Percentiles rank a stretch among this genome's conserved stretches.
These are phyloP conservation scores for Pterulicium gracile DNA, from an alignment of 1,284 basidiomycete genomes.

Conservation along the genomic window DNA sequence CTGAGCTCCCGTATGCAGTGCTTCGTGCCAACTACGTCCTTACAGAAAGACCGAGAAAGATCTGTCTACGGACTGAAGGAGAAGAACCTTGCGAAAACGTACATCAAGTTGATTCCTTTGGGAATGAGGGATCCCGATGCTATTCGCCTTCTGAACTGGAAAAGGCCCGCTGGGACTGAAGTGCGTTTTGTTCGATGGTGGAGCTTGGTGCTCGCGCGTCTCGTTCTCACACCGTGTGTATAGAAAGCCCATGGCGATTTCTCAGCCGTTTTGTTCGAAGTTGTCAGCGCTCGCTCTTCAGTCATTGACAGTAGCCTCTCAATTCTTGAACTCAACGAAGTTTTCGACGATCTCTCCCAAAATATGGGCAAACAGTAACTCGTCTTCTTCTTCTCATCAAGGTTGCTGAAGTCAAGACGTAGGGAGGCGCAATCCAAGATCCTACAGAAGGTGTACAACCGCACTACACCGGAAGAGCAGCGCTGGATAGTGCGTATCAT, in stretches of 20 bases:
- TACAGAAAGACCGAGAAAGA: slow-evolving; percentile 82
- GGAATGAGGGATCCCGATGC: slow-evolving; percentile 71
- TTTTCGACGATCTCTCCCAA: slow-evolving; percentile 67
- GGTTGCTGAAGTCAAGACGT: slow-evolving; percentile 4
- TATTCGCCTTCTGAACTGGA: slow-evolving; percentile 80
- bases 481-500: slow-evolving; percentile 90
- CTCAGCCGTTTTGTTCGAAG: slow-evolving; percentile 74
- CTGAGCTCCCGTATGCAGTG: slow-evolving; percentile 9
- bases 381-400: slow-evolving; percentile 1
- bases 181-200: slow-evolving; percentile 26
- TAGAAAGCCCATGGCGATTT: slow-evolving; percentile 76
- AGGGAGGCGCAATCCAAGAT: slow-evolving; percentile 71
- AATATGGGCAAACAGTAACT: slow-evolving; percentile 55
- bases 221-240: background rate
- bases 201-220: no score
- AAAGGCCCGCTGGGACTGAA: slow-evolving; percentile 63
- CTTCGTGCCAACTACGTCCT: slow-evolving; percentile 2
- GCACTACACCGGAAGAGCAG: slow-evolving; percentile 74
- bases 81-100: slow-evolving; percentile 80
- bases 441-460: slow-evolving; percentile 67
- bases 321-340: slow-evolving; percentile 70
- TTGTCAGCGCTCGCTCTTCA: slow-evolving; percentile 76
- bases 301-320: slow-evolving; percentile 68
- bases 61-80: slow-evolving; percentile 89
- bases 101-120: slow-evolving; percentile 81